Conservation (phyloP, 352 stramenopile genomes). For the Pythium brachiatum region DNA sequence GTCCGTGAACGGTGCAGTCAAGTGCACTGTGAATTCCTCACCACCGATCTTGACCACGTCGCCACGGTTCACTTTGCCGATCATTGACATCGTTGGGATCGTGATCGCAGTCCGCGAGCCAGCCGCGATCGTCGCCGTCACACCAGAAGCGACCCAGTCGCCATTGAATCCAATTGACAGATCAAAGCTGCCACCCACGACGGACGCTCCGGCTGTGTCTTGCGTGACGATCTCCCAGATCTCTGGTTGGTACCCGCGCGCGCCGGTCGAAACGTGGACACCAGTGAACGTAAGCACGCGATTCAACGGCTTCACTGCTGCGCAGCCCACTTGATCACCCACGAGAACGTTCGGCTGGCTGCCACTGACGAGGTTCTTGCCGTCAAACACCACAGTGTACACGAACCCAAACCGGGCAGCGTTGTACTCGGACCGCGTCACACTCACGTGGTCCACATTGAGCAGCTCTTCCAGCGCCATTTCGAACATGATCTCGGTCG, state of each 20-base stretch:
- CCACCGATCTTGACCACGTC: constrained; percentile 50
- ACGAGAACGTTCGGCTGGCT: constrained; percentile 50
- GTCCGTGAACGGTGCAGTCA: constrained; percentile 68
- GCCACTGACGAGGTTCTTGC: constrained; percentile 55
- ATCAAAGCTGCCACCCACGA: constrained; percentile 64
- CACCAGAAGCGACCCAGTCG: constrained; percentile 34
- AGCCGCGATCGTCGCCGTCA: constrained; percentile 41
- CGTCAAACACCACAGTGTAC: constrained; percentile 73
- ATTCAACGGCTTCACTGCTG: constrained; percentile 38
- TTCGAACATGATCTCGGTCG: constrained; percentile 60
- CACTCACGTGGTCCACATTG: constrained; percentile 62
- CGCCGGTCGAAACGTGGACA: constrained; percentile 36
- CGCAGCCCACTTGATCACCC: constrained; percentile 39
- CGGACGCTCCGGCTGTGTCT: constrained; percentile 25
- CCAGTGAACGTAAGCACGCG: constrained; percentile 50
- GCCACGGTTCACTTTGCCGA: constrained; percentile 67
- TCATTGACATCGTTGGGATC: constrained; percentile 32
- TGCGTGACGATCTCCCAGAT: constrained; percentile 63
- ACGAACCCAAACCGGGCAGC: constrained; percentile 55
- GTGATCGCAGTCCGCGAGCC: constrained; percentile 53
- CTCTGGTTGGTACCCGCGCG: constrained; percentile 52
- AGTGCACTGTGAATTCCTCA: constrained; percentile 65
- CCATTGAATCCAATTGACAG: constrained; percentile 73
- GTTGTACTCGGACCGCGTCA: constrained; percentile 50
- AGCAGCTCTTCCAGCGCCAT: constrained; percentile 64